phyloP scores from a whole-genome alignment of 306 rosid species.

The Fragaria vesca region DNA sequence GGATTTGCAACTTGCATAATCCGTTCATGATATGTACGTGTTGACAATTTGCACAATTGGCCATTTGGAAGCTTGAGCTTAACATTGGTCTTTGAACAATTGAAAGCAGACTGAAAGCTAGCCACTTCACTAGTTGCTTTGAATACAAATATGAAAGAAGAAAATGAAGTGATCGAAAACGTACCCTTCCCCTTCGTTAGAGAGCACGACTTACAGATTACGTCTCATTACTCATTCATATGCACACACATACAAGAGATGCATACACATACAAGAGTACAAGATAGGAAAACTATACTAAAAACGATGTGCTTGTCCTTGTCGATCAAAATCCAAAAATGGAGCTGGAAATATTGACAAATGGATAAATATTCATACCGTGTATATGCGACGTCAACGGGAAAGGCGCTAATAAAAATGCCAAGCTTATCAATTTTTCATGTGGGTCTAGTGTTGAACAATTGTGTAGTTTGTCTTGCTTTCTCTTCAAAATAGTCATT shows the following conservation, averaged over 20 bases:
- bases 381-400: neutral
- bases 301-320: neutral
- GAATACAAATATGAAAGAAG: neutral
- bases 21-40: neutral
- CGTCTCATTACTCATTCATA: neutral
- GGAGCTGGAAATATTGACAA: constrained; percentile 12
- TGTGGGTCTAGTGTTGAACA: neutral
- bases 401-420: neutral
- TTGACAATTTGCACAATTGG: neutral
- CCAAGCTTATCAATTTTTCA: neutral
- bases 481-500: neutral
- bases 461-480: neutral
- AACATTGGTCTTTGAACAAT: neutral
- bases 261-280: neutral
- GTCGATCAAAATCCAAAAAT: neutral
- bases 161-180: neutral
- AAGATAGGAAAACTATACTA: neutral
- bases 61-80: neutral
- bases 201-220: neutral
- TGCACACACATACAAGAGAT: neutral
- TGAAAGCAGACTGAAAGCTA: neutral
- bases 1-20: too few species aligned
- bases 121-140: neutral
- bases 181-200: neutral
- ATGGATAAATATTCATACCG: neutral